Conservation (phyloP, 768 basidiomycete species). For the Sarcodon sp. region DNA sequence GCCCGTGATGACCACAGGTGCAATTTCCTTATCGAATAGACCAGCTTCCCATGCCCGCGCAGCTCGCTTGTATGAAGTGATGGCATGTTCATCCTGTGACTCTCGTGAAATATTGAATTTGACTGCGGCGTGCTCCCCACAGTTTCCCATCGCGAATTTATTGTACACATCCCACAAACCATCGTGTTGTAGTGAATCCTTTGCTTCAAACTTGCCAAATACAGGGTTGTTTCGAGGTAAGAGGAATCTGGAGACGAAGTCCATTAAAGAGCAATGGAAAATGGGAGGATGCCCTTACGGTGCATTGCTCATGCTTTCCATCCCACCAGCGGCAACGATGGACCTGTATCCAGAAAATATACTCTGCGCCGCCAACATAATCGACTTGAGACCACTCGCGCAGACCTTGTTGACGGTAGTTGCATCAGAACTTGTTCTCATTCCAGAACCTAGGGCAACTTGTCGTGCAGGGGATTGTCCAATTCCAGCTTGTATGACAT, state of each 20-base stretch:
- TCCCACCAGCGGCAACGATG: slow-evolving; percentile 89
- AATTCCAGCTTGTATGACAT: slow-evolving; percentile 94
- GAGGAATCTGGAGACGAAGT: slow-evolving; percentile 44
- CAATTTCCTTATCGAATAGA: slow-evolving; percentile 78
- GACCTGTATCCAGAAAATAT: slow-evolving; percentile 78
- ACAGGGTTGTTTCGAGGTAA: slow-evolving; percentile 67
- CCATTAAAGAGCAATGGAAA: slow-evolving; percentile 1
- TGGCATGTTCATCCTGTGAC: slow-evolving; percentile 80
- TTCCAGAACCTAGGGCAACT: slow-evolving; percentile 84
- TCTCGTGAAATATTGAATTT: slow-evolving; percentile 80
- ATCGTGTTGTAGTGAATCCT: slow-evolving; percentile 82
- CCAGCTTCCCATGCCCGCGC: slow-evolving; percentile 85
- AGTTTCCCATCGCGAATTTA: slow-evolving; percentile 97
- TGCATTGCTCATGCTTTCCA: slow-evolving; percentile 99
- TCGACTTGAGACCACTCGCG: slow-evolving; percentile 91
- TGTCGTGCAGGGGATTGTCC: slow-evolving; percentile 98
- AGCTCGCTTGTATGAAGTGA: slow-evolving; percentile 91
- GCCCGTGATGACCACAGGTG: slow-evolving; percentile 81
- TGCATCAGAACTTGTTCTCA: slow-evolving; percentile 78
- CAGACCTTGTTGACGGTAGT: slow-evolving; percentile 99
- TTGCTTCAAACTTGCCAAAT: slow-evolving; percentile 84
- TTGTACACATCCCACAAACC: slow-evolving; percentile 98
- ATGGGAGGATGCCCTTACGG: slow-evolving; percentile 50
- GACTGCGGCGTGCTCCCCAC: slow-evolving; percentile 76
- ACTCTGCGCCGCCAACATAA: slow-evolving; percentile 88